A percentile compares a stretch with the other conserved stretches of the same genome.
phyloP scores from a whole-genome alignment of 495 filamentous ascomycete genomes.

The Annulohypoxylon stygium region DNA sequence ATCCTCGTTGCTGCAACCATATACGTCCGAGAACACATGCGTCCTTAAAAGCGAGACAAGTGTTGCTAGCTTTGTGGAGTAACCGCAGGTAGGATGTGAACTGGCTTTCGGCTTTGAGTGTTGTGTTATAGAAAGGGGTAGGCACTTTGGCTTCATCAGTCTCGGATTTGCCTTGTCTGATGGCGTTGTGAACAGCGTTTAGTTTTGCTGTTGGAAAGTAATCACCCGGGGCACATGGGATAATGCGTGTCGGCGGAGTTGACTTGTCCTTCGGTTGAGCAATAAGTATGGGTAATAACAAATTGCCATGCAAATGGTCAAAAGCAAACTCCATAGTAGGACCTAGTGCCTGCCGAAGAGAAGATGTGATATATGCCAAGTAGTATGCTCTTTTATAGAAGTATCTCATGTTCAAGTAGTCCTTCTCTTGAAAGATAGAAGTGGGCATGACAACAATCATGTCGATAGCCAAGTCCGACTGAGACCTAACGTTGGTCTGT shows the following conservation, averaged over 20 bases:
- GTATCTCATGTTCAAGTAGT: slow-evolving; percentile 92
- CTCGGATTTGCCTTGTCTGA: slow-evolving; percentile 65
- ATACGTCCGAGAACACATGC: slow-evolving; percentile 86
- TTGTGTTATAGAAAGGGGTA: slow-evolving; percentile 91
- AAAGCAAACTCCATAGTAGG: slow-evolving; percentile 71
- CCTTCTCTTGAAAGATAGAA: slow-evolving; percentile 88
- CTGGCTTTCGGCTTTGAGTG: slow-evolving; percentile 80
- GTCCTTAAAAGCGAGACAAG: slow-evolving; percentile 79
- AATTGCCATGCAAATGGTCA: slow-evolving; percentile 79
- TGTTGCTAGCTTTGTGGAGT: slow-evolving; percentile 72
- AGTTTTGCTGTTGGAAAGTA: slow-evolving; percentile 78
- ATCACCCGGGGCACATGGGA: slow-evolving; percentile 75
- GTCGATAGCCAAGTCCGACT: slow-evolving; percentile 74
- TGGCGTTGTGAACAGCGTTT: slow-evolving; percentile 74
- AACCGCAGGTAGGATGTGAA: slow-evolving; percentile 79
- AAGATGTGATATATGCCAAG: slow-evolving; percentile 80
- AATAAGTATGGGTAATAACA: slow-evolving; percentile 78
- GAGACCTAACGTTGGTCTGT: slow-evolving; percentile 75
- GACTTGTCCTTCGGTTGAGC: slow-evolving; percentile 56
- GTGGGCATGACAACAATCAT: slow-evolving; percentile 87
- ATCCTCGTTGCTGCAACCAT: slow-evolving; percentile 91
- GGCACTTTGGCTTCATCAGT: slow-evolving; percentile 60
- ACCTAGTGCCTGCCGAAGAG: slow-evolving; percentile 69
- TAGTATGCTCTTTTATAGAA: slow-evolving; percentile 97
- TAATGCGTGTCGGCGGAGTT: slow-evolving; percentile 77